Percentiles rank a stretch among this genome's conserved stretches.
phyloP scores from a whole-genome alignment of 768 basidiomycete genomes.

The Russula sp. region DNA sequence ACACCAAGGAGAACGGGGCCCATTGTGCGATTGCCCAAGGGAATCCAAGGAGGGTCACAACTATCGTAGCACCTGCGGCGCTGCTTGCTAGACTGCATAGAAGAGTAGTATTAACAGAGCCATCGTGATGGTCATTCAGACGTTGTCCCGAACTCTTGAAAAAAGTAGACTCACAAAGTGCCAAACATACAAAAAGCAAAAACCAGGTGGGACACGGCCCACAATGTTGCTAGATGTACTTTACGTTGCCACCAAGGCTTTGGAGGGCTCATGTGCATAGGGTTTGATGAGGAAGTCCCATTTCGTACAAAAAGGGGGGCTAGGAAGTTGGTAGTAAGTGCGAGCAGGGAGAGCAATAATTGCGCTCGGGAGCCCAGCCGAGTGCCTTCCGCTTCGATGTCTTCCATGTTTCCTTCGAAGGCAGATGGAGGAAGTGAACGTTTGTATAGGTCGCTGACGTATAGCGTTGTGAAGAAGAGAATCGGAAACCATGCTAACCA shows the following conservation, averaged over 20 bases:
- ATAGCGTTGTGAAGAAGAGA: conserved; percentile 83
- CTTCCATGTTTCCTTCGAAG: conserved; percentile 35
- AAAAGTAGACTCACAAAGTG: conserved; percentile 65
- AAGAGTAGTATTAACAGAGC: background rate
- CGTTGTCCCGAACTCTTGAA: background rate
- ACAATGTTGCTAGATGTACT: conserved; percentile 64
- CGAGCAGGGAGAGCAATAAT: conserved; percentile 70
- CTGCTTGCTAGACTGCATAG: conserved; percentile 61
- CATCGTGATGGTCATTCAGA: background rate
- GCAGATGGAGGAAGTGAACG: conserved; percentile 38
- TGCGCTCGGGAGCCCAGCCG: conserved; percentile 82
- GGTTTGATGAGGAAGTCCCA: background rate
- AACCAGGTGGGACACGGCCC: conserved; percentile 73
- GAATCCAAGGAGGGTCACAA: conserved; percentile 80
- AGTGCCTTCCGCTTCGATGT: conserved; percentile 63
- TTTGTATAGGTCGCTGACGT: conserved; percentile 85
- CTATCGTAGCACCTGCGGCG: conserved; percentile 65
- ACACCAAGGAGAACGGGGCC: conserved; percentile 87
- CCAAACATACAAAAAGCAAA: conserved; percentile 77
- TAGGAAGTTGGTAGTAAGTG: conserved; percentile 63
- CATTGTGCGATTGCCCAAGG: conserved; percentile 93
- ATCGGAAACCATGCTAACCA: conserved; percentile 94
- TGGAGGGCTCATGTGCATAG: conserved; percentile 6
- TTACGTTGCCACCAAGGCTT: conserved; percentile 35
- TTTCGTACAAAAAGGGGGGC: conserved; percentile 59